These are phyloP conservation scores for Serendipita sp. DNA, from an alignment of 768 basidiomycete genomes.

Conservation along the genomic window DNA sequence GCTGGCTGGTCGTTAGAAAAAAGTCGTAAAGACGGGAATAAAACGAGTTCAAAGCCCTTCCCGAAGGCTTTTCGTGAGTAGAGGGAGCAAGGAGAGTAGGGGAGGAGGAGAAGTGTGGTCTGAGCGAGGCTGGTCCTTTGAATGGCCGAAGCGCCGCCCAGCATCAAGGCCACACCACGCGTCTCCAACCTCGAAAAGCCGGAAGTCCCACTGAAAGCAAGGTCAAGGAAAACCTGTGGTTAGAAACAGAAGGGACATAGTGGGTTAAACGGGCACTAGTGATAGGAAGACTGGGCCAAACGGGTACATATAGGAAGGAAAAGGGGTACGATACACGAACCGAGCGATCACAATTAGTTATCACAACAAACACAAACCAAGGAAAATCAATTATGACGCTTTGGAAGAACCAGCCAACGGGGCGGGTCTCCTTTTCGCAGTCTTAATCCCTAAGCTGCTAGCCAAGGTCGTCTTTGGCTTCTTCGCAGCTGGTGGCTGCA, in stretches of 20 bases:
- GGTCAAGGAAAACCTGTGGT: too few species aligned
- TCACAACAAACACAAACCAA: not conserved
- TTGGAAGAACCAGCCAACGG: not conserved
- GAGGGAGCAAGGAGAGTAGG: not conserved
- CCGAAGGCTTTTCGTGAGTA: not conserved
- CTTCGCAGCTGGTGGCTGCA: slow-evolving; percentile 27
- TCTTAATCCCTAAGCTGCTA: slow-evolving; percentile 57
- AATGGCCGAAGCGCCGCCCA: not conserved
- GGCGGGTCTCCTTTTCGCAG: slow-evolving; percentile 32
- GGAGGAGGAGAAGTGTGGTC: not conserved
- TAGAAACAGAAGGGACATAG: too few species aligned
- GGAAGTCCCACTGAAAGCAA: too few species aligned
- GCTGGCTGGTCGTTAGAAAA: slow-evolving; percentile 4
- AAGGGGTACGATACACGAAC: not conserved
- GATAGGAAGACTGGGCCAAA: too few species aligned
- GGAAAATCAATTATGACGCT: not conserved
- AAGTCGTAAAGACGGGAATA: not conserved
- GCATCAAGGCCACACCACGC: not conserved
- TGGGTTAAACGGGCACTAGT: too few species aligned
- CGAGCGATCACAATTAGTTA: not conserved
- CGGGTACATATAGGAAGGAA: not conserved
- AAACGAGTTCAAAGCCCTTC: not conserved
- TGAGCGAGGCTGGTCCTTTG: not conserved
- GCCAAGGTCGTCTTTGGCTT: slow-evolving; percentile 41
- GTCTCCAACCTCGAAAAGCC: too few species aligned